Evolutionary conservation across 2,329 filamentous ascomycete genomes (phyloP).

Genomic region (Trichoderma oligosporum): DNA sequence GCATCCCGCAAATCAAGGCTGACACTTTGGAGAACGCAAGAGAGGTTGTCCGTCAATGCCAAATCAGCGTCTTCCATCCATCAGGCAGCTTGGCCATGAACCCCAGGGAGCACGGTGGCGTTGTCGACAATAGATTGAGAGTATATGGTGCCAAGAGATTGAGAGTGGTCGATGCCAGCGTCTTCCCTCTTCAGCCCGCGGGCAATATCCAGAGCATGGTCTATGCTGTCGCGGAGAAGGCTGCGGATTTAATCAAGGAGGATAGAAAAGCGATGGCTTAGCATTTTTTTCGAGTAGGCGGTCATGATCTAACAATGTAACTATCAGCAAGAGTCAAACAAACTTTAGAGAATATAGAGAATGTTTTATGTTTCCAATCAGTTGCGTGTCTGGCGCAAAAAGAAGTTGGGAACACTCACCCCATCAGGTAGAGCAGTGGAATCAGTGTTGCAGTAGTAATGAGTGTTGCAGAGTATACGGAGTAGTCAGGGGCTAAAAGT

Average conservation of each 20-base stretch:
- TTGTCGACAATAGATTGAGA: slow-evolving; percentile 40
- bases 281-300: no score
- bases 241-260: slow-evolving; percentile 34
- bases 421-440: no score
- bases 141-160: slow-evolving; percentile 44
- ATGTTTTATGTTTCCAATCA: no score
- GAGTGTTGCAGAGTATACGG: no score
- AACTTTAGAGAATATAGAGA: no score
- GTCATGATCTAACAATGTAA: no score
- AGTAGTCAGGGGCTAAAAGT: no score
- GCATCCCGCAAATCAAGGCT: slow-evolving; percentile 25
- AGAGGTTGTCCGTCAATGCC: slow-evolving; percentile 33
- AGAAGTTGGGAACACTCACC: no score
- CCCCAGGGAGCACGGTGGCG: slow-evolving; percentile 42
- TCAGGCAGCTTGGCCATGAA: slow-evolving; percentile 50
- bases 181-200: slow-evolving; percentile 42
- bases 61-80: slow-evolving; percentile 44
- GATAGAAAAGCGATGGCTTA: neutral
- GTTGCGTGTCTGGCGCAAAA: no score
- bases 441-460: no score
- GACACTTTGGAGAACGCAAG: slow-evolving; percentile 33
- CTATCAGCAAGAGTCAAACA: no score
- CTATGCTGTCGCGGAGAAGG: slow-evolving; percentile 40
- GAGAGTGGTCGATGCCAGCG: slow-evolving; percentile 44
- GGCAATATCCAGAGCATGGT: slow-evolving; percentile 34